These are phyloP conservation scores for Westerdykella sp. DNA, from an alignment of 2,329 filamentous ascomycete species.

Conservation along the genomic window DNA sequence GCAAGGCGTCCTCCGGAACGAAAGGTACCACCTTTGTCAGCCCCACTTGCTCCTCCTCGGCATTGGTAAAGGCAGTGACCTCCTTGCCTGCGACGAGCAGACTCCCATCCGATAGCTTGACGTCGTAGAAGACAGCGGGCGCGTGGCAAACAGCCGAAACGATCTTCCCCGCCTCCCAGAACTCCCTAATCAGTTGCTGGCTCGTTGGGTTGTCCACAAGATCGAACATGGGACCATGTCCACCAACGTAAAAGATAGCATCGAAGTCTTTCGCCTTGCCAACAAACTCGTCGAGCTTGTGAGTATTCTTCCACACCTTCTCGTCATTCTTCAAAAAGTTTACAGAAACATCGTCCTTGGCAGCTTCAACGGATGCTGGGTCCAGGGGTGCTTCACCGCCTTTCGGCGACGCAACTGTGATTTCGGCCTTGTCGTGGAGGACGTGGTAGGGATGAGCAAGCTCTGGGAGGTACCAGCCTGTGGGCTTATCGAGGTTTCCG, in stretches of 20 bases:
- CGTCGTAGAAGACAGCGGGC: slow-evolving; percentile 56
- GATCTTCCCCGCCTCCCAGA: slow-evolving; percentile 55
- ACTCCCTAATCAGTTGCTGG: slow-evolving; percentile 56
- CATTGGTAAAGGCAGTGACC: slow-evolving; percentile 56
- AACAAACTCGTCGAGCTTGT: slow-evolving; percentile 51
- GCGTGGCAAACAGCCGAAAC: slow-evolving; percentile 65
- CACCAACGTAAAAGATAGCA: slow-evolving; percentile 56
- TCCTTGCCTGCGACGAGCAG: slow-evolving; percentile 51
- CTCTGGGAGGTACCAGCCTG: slow-evolving; percentile 61
- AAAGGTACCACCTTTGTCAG: slow-evolving; percentile 51
- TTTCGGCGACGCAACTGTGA: slow-evolving; percentile 37
- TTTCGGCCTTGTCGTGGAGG: slow-evolving; percentile 32
- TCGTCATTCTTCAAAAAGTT: slow-evolving; percentile 48
- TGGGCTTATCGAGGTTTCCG: slow-evolving; percentile 44
- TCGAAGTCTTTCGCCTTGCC: slow-evolving; percentile 55
- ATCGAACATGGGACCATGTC: slow-evolving; percentile 62
- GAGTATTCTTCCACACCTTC: slow-evolving; percentile 58
- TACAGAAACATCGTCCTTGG: slow-evolving; percentile 44
- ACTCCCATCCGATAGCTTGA: slow-evolving; percentile 46
- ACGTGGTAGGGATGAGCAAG: slow-evolving; percentile 37
- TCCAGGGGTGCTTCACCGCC: slow-evolving; percentile 36
- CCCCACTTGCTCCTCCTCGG: slow-evolving; percentile 47
- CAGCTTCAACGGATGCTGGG: slow-evolving; percentile 30
- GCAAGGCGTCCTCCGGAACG: slow-evolving; percentile 52
- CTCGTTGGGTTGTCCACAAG: slow-evolving; percentile 53